These are phyloP conservation scores for Breviolum minutum DNA, from an alignment of 73 alveolate species.

Conservation along the genomic window DNA sequence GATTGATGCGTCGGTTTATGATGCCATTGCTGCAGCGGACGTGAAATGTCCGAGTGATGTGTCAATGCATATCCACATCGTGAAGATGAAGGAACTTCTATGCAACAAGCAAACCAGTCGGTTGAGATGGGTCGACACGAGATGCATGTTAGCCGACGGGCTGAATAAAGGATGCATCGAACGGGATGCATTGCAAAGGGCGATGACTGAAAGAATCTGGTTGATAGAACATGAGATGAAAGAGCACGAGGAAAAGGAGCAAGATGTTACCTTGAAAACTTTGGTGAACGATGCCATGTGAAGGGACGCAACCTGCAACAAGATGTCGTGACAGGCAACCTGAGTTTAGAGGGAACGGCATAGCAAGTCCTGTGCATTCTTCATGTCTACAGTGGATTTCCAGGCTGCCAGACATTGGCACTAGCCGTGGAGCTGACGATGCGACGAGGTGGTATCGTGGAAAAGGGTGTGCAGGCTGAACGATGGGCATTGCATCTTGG, in stretches of 20 bases:
- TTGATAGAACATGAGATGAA: background rate
- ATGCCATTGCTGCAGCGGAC: background rate
- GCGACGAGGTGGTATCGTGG: no score
- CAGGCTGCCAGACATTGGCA: no score
- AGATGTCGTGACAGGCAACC: background rate
- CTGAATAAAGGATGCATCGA: background rate
- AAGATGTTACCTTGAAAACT: background rate
- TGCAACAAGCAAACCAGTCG: background rate
- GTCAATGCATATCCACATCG: background rate
- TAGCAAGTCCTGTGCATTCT: no score
- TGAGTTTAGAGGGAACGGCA: slow-evolving; percentile 14
- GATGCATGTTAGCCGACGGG: slow-evolving; percentile 21
- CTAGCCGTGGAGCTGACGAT: no score
- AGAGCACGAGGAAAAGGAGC: no score
- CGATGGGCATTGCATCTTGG: no score
- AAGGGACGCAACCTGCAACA: background rate
- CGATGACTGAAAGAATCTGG: background rate
- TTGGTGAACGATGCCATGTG: background rate
- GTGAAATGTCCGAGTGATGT: background rate
- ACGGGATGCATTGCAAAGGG: background rate
- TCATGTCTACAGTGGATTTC: no score
- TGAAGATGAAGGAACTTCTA: background rate
- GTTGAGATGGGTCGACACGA: background rate
- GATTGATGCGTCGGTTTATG: slow-evolving; percentile 47
- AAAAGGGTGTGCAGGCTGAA: no score